Evolutionary conservation across 169 alveolate species (phyloP).

Genomic region (Cryptosporidium felis): DNA sequence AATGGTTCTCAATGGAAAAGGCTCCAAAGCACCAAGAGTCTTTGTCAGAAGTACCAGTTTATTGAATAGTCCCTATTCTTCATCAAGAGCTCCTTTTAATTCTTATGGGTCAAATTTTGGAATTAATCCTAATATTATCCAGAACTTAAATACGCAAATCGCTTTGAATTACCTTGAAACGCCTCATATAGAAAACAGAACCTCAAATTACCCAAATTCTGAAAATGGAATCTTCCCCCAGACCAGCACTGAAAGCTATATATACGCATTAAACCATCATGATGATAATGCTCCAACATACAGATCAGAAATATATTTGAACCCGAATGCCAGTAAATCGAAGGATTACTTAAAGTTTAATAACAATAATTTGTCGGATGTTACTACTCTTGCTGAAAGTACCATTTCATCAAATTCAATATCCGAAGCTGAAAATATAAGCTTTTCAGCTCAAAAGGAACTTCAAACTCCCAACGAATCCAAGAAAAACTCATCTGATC

Average conservation of each 20-base stretch:
- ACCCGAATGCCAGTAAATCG: neutral
- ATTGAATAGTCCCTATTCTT: neutral
- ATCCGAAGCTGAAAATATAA: slow-evolving; percentile 7
- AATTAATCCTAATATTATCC: neutral
- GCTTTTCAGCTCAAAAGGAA: neutral
- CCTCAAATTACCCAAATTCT: neutral
- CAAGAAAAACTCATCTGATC: too few species aligned
- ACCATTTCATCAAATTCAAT: slow-evolving; percentile 5
- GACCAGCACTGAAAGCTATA: neutral
- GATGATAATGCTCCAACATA: neutral
- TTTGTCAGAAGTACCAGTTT: slow-evolving; percentile 41
- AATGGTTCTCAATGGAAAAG: slow-evolving; percentile 2
- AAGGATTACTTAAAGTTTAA: neutral
- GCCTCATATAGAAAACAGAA: neutral
- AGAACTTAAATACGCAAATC: neutral
- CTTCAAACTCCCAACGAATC: neutral
- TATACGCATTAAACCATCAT: neutral
- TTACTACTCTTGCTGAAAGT: slow-evolving; percentile 17
- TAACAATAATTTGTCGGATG: neutral
- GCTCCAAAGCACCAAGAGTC: slow-evolving; percentile 25
- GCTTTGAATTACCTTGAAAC: neutral
- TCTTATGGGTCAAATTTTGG: neutral
- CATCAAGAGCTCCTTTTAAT: neutral
- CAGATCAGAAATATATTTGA: neutral
- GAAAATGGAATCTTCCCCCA: neutral